Evolutionary conservation across 805 yeast genomes (phyloP).

Genomic region (Barnettozyma botsteinii): DNA sequence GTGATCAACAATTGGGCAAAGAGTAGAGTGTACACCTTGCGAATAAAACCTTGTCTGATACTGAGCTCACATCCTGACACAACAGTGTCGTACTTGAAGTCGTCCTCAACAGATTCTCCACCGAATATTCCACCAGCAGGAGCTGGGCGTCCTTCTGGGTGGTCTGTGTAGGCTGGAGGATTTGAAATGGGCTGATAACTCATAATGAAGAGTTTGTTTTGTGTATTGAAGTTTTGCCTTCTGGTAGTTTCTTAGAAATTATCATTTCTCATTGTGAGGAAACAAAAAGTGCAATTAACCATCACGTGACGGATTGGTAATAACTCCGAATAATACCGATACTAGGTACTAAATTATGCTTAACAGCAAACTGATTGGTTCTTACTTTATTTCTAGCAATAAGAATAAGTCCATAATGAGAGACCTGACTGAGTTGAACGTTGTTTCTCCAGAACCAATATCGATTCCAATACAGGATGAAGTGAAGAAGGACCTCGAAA

Average conservation of each 20-base stretch:
- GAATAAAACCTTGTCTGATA: constrained; percentile 66
- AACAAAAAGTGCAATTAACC: no score
- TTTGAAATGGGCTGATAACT: constrained; percentile 22
- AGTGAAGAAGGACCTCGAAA: no score
- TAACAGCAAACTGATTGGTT: not conserved
- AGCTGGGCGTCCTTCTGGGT: constrained; percentile 5
- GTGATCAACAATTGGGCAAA: constrained; percentile 60
- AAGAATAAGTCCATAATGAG: not conserved
- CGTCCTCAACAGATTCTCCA: constrained; percentile 47
- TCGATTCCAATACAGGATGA: no score
- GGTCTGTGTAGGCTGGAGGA: constrained; percentile 25
- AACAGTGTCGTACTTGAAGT: constrained; percentile 73
- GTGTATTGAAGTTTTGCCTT: not conserved
- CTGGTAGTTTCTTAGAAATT: no score
- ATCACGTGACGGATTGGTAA: no score
- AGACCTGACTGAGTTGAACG: not conserved
- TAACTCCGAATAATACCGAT: no score
- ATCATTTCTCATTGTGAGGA: no score
- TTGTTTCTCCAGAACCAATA: not conserved
- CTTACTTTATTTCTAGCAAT: no score
- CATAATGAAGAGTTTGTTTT: constrained; percentile 9
- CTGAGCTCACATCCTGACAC: constrained; percentile 75
- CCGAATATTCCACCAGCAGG: constrained; percentile 4
- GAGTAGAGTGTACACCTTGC: constrained; percentile 74
- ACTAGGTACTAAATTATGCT: no score